Evolutionary conservation across 352 stramenopile genomes (phyloP).

Genomic region (Pythium graminicola): DNA sequence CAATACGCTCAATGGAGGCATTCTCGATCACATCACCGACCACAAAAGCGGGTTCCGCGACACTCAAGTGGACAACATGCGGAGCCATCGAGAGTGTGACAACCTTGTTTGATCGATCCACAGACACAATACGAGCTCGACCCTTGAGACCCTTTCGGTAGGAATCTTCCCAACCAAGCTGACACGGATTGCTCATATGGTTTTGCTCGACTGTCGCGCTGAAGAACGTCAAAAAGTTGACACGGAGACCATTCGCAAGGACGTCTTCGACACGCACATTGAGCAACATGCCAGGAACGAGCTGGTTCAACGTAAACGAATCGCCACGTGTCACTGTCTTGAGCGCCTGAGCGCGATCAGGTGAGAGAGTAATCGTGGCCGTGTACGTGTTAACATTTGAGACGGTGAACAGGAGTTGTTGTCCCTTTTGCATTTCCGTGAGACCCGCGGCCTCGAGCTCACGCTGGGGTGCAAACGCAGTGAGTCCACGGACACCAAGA

Average conservation of each 20-base stretch:
- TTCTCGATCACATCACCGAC: constrained; percentile 72
- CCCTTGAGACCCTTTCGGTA: constrained; percentile 83
- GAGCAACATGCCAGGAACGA: constrained; percentile 90
- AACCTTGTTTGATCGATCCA: constrained; percentile 67
- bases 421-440: constrained; percentile 34
- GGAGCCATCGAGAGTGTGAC: constrained; percentile 83
- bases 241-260: constrained; percentile 72
- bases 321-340: constrained; percentile 80
- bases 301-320: constrained; percentile 80
- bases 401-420: constrained; percentile 66
- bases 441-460: constrained; percentile 41
- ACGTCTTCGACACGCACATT: constrained; percentile 90
- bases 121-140: constrained; percentile 76
- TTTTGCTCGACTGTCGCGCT: constrained; percentile 83
- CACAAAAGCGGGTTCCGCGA: constrained; percentile 41
- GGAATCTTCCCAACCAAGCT: constrained; percentile 61
- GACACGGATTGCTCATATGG: constrained; percentile 82
- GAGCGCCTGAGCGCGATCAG: constrained; percentile 50
- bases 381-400: constrained; percentile 73
- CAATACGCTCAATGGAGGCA: constrained; percentile 73
- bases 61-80: constrained; percentile 77
- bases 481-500: constrained; percentile 74
- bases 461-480: constrained; percentile 69
- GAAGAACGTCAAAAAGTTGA: constrained; percentile 89
- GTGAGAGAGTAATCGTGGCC: constrained; percentile 61